Evolutionary conservation across 2,329 filamentous ascomycete species (phyloP).

Genomic region (Curvularia hawaiiensis): DNA sequence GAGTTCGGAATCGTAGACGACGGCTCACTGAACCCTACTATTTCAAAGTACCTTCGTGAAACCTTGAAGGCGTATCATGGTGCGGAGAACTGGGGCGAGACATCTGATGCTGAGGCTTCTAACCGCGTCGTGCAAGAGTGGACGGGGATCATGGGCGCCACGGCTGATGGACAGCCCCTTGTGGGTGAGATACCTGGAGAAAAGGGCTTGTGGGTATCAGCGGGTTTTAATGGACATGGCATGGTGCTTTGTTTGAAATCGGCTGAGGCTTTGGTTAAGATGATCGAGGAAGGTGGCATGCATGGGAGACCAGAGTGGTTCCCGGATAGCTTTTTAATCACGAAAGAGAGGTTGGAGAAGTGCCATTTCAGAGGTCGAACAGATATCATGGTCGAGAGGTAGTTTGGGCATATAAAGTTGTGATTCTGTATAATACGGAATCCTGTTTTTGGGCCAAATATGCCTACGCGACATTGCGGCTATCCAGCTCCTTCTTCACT

Average conservation of each 20-base stretch:
- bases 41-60: conserved; percentile 55
- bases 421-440: too few species aligned
- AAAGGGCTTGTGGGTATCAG: conserved; percentile 59
- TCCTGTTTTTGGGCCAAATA: not conserved
- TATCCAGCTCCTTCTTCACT: not conserved
- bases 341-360: conserved; percentile 45
- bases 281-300: conserved; percentile 52
- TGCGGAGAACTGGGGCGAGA: conserved; percentile 43
- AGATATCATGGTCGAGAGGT: not conserved
- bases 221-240: conserved; percentile 68
- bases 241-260: conserved; percentile 69
- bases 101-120: conserved; percentile 16
- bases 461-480: not conserved
- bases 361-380: not conserved
- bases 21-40: conserved; percentile 55
- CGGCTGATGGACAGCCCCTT: conserved; percentile 57
- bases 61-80: conserved; percentile 60
- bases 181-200: conserved; percentile 51
- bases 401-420: too few species aligned
- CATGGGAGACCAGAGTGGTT: conserved; percentile 56
- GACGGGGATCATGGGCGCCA: conserved; percentile 60
- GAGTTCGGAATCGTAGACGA: conserved; percentile 65
- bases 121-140: conserved; percentile 49
- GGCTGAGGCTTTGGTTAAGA: conserved; percentile 61
- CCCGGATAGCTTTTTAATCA: conserved; percentile 58